Evolutionary conservation across 2,329 filamentous ascomycete genomes (phyloP), one percentile per base, ranked within the genome.

Genomic region (Sporothrix curviconia): DNA sequence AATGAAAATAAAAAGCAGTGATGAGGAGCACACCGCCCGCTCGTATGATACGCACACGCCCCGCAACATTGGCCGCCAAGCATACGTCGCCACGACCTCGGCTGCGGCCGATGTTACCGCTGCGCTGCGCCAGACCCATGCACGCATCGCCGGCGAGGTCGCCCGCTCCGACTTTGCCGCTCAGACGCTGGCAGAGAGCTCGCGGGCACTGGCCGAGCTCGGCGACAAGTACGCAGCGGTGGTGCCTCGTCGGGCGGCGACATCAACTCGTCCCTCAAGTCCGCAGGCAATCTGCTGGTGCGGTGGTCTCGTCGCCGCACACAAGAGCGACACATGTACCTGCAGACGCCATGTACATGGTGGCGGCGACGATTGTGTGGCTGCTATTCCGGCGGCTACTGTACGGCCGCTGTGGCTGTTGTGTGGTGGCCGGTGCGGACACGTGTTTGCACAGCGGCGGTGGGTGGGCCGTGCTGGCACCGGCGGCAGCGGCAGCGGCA

Each of bases 271-370:
- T 80, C 96, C 67, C 78, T 99, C 37, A 78, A 82, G 3, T 87
- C 82, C 57, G 92, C 89, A 46, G 81, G 83, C 62, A n/a, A n/a
- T n/a, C 85, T 85, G 56, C 76, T 99, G 17, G 81, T 96, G 7
- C 83, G 84, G n/a, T 7, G 90, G 89, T 17, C 76, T 99, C 46
- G 75, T 97, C 47, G 83, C 84, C 60, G 94, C 89, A 62, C 90
- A 95, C 69, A 99, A 99, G 78, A 94, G 87, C 63, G 94, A 99
- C 69, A 96, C 92, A 2, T 99, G 94, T 99, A 99, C 69, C 81
- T 99, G 34, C 88, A 94, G 72, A 95, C 89, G 37, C 84, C 92
- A 85, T 97, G 63, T 95, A 92, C 69, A 79, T 96, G 64, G 80
- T 97, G 15, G 67, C 87, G 22, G 81, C 75, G 6, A 96, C 91